phyloP scores from a whole-genome alignment of 2,329 filamentous ascomycete species.

The Sporothrix euskadiensis region DNA sequence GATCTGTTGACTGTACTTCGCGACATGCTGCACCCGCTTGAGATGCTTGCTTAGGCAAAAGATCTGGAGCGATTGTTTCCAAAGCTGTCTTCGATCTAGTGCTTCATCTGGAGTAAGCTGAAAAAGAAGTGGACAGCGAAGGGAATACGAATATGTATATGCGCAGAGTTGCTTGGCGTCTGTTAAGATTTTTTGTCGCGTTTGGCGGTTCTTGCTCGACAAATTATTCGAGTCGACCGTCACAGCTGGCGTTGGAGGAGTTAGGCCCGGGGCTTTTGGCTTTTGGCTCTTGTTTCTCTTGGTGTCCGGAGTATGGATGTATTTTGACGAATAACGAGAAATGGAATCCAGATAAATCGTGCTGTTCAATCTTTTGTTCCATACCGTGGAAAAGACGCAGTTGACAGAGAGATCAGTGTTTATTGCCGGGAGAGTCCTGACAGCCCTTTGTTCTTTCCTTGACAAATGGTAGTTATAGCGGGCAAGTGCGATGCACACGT shows the following conservation, averaged over 20 bases:
- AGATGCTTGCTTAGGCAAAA: constrained; percentile 24
- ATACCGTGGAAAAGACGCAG: background rate
- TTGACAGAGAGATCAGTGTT: background rate
- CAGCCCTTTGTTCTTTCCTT: background rate
- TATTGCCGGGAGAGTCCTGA: background rate
- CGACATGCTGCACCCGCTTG: constrained; percentile 27
- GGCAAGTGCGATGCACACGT: background rate
- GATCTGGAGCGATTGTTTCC: background rate
- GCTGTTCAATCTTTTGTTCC: background rate
- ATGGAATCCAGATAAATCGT: background rate
- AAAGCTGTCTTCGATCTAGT: background rate
- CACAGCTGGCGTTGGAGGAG: background rate
- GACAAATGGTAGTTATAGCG: background rate
- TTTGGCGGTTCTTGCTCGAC: background rate
- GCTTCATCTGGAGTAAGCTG: background rate
- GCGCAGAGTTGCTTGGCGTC: background rate
- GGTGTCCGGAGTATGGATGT: background rate
- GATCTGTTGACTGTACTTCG: constrained; percentile 27
- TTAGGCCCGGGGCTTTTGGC: background rate
- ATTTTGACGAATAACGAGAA: background rate
- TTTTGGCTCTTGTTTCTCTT: background rate
- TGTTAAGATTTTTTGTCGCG: background rate
- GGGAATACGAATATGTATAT: background rate
- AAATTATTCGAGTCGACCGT: background rate
- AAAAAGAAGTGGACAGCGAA: background rate